Conservation (phyloP, 345 rosid species). For the Eucalyptus cladocalyx region DNA sequence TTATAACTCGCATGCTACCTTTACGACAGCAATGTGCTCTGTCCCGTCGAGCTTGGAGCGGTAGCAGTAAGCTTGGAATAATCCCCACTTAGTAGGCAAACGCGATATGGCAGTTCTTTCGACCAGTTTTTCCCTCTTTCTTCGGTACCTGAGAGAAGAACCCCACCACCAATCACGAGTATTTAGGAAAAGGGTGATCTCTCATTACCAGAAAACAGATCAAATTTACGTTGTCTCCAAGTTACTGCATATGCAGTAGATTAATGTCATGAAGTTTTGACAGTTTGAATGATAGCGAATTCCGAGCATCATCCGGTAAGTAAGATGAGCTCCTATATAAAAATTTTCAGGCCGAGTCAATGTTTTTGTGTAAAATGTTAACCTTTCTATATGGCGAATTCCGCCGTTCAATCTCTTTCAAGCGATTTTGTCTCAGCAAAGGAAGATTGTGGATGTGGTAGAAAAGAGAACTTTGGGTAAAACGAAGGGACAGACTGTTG, state of each 20-base stretch:
- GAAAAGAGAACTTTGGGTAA: neutral
- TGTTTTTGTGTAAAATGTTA: neutral
- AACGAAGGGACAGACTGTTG: neutral
- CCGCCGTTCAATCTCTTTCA: neutral
- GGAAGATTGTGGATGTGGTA: neutral
- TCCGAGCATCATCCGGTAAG: neutral
- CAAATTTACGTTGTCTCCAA: neutral
- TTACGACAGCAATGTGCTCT: conserved; percentile 66
- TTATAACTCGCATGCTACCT: conserved; percentile 18
- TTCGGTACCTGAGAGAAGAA: conserved; percentile 32
- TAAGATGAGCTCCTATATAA: neutral
- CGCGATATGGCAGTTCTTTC: conserved; percentile 52
- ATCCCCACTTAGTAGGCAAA: conserved; percentile 81
- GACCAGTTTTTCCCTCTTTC: conserved; percentile 75
- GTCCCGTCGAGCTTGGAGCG: conserved; percentile 68
- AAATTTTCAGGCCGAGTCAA: neutral
- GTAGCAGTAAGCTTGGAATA: conserved; percentile 62
- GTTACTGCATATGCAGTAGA: neutral
- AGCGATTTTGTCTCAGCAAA: neutral
- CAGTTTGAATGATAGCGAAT: neutral
- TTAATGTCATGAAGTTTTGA: neutral
- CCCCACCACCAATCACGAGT: neutral
- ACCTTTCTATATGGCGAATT: neutral
- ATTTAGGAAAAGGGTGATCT: neutral
- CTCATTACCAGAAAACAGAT: neutral